phyloP scores from a whole-genome alignment of 257 asterid species.

The Mitragyna speciosa region DNA sequence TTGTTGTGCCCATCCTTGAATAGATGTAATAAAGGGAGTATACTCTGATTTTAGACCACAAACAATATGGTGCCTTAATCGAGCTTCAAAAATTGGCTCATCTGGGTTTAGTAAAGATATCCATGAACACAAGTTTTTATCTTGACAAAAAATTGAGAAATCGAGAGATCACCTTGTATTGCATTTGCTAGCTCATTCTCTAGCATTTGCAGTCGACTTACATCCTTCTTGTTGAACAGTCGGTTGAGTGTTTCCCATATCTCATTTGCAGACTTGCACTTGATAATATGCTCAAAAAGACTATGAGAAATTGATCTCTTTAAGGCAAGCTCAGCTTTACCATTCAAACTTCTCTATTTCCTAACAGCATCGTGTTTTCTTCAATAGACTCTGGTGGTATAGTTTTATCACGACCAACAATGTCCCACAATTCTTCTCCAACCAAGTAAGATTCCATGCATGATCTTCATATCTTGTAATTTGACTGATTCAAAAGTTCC shows the following conservation, averaged over 20 bases:
- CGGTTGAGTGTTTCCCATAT: background rate
- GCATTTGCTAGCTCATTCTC: too few relatives aligned
- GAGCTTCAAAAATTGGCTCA: background rate
- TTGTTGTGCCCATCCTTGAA: background rate
- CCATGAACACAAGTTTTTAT: background rate
- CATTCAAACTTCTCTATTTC: background rate
- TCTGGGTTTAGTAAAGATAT: background rate
- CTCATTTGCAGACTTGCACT: background rate
- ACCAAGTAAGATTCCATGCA: background rate
- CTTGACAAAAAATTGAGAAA: background rate
- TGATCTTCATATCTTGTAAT: background rate
- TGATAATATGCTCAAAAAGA: background rate
- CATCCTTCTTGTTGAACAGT: background rate
- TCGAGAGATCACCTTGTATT: background rate
- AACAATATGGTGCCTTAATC: background rate
- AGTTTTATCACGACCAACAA: background rate
- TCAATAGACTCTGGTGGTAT: background rate
- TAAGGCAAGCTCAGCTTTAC: background rate
- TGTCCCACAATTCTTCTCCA: background rate
- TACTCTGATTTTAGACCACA: background rate
- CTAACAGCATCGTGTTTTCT: background rate
- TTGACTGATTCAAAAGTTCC: background rate
- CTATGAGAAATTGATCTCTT: background rate
- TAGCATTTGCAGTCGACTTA: background rate
- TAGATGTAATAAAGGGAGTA: background rate